A percentile compares a stretch with the other conserved stretches of the same genome.
phyloP scores from a whole-genome alignment of 805 yeast genomes.

The Candida sithepensis region DNA sequence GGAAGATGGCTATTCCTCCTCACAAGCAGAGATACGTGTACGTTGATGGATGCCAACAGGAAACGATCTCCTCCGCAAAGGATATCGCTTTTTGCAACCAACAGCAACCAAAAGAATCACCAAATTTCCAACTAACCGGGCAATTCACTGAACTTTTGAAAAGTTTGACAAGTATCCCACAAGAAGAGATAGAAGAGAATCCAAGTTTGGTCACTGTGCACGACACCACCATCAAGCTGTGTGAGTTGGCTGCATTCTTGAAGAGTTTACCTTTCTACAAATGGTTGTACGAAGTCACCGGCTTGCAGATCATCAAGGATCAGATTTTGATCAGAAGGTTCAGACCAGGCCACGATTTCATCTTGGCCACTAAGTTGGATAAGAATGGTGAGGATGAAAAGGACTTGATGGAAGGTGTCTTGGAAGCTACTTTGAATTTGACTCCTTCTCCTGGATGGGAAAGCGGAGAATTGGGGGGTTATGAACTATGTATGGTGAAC shows the following conservation, averaged over 20 bases:
- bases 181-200: constrained; percentile 10
- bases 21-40: constrained; percentile 88
- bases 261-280: constrained; percentile 60
- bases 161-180: constrained; percentile 7
- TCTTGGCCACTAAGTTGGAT: constrained; percentile 66
- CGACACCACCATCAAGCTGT: constrained; percentile 35
- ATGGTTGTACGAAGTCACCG: constrained; percentile 65
- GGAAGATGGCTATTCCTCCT: constrained; percentile 92
- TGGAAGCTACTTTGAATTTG: constrained; percentile 79
- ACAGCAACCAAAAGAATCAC: constrained; percentile 41
- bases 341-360: constrained; percentile 93
- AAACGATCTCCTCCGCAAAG: constrained; percentile 30
- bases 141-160: constrained; percentile 17
- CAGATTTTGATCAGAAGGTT: constrained; percentile 77
- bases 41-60: constrained; percentile 57
- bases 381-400: constrained; percentile 32
- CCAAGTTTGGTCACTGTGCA: constrained; percentile 13
- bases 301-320: constrained; percentile 57
- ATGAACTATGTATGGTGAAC: constrained; percentile 82
- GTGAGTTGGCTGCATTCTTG: constrained; percentile 55
- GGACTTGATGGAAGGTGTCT: constrained; percentile 43
- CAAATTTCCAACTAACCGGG: constrained; percentile 42
- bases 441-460: constrained; percentile 88
- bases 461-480: constrained; percentile 89
- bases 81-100: constrained; percentile 31